Evolutionary conservation across 495 filamentous ascomycete genomes (phyloP).

Genomic region (Hypoxylon fragiforme): DNA sequence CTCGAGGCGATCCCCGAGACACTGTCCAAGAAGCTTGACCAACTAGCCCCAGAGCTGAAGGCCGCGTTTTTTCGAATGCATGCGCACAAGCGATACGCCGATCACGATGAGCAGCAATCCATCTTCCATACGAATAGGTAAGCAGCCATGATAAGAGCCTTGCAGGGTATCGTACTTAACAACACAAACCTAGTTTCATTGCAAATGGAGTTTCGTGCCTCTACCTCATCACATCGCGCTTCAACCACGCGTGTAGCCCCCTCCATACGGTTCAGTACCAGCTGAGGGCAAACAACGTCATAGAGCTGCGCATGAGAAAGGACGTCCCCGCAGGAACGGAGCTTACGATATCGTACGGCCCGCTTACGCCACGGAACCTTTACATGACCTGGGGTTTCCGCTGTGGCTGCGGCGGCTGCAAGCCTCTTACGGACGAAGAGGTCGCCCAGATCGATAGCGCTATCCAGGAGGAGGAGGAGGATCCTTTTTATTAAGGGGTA

Average conservation of each 20-base stretch:
- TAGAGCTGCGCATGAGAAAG: slow-evolving; percentile 22
- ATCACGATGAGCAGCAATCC: neutral
- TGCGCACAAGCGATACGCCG: slow-evolving; percentile 12
- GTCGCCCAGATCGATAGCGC: slow-evolving; percentile 5
- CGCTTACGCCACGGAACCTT: slow-evolving; percentile 13
- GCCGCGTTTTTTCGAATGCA: slow-evolving; percentile 12
- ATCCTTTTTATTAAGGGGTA: neutral
- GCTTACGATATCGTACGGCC: slow-evolving; percentile 42
- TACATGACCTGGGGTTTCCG: slow-evolving; percentile 40
- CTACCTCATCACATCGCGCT: slow-evolving; percentile 36
- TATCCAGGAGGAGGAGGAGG: neutral
- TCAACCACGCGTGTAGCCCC: slow-evolving; percentile 42
- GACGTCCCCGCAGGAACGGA: slow-evolving; percentile 33
- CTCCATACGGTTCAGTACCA: slow-evolving; percentile 29
- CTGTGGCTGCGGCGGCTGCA: slow-evolving; percentile 40
- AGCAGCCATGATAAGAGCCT: slow-evolving; percentile 8
- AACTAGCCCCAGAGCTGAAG: slow-evolving; percentile 14
- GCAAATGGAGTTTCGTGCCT: slow-evolving; percentile 16
- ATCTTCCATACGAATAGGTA: slow-evolving; percentile 38
- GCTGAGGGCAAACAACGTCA: neutral
- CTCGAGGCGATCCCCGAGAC: slow-evolving; percentile 14
- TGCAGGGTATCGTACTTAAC: neutral
- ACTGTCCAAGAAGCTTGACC: slow-evolving; percentile 20
- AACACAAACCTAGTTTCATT: slow-evolving; percentile 13
- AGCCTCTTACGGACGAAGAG: slow-evolving; percentile 25